Evolutionary conservation across 192 early-diverging fungal genomes (phyloP).

Genomic region (Rhizophagus sp.): DNA sequence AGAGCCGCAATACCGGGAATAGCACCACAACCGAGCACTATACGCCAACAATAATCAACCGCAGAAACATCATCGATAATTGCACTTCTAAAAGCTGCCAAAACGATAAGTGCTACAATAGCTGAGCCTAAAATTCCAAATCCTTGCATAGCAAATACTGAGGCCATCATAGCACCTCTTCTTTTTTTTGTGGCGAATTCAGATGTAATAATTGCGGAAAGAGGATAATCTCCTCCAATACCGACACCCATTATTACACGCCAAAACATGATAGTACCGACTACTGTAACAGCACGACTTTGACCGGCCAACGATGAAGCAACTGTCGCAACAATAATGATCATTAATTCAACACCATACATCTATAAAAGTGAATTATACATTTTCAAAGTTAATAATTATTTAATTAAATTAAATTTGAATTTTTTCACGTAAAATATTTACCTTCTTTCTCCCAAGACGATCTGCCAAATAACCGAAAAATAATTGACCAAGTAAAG

Average conservation of each 20-base stretch:
- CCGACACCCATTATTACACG: conserved; percentile 88
- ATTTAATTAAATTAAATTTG: too few relatives aligned
- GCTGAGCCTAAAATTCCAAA: conserved; percentile 81
- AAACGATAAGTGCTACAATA: conserved; percentile 64
- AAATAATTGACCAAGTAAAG: conserved; percentile 86
- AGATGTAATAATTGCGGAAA: conserved; percentile 88
- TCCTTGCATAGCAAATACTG: conserved; percentile 91
- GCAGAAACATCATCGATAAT: conserved; percentile 49
- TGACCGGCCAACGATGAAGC: conserved; percentile 75
- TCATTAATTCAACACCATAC: conserved; percentile 88
- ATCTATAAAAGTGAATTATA: conserved; percentile 44
- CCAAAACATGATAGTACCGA: conserved; percentile 75
- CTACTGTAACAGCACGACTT: conserved; percentile 45
- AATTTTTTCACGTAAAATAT: too few relatives aligned
- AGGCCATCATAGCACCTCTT: conserved; percentile 81
- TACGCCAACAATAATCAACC: conserved; percentile 89
- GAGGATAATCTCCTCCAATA: conserved; percentile 94
- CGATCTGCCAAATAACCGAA: conserved; percentile 85
- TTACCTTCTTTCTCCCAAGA: conserved; percentile 74
- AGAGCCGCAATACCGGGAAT: conserved; percentile 78
- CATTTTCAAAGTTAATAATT: background rate
- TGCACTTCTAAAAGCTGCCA: conserved; percentile 62
- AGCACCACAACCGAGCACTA: conserved; percentile 76
- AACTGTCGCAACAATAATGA: conserved; percentile 88
- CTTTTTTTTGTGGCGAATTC: conserved; percentile 81